Evolutionary conservation across 1,139 yeast genomes (phyloP).

Genomic region (Candida tetrigidarum): DNA sequence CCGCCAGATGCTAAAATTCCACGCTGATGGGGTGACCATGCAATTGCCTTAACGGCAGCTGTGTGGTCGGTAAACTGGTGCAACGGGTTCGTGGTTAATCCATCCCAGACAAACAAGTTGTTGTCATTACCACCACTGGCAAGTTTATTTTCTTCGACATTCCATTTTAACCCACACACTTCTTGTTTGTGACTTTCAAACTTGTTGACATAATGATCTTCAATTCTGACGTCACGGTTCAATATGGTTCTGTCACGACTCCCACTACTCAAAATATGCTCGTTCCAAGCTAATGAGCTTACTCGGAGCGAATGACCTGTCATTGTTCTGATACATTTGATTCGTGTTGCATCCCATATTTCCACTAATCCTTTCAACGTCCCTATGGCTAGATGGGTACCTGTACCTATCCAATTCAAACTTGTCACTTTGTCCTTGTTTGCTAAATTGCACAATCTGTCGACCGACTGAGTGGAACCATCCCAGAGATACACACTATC

Average conservation of each 20-base stretch:
- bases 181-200: slow-evolving; percentile 87
- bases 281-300: slow-evolving; percentile 93
- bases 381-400: slow-evolving; percentile 93
- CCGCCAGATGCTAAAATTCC: slow-evolving; percentile 96
- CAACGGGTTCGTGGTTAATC: slow-evolving; percentile 68
- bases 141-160: slow-evolving; percentile 79
- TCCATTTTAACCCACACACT: slow-evolving; percentile 97
- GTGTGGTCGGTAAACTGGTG: slow-evolving; percentile 80
- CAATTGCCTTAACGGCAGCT: slow-evolving; percentile 95
- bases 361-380: slow-evolving; percentile 87
- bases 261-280: slow-evolving; percentile 86
- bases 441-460: slow-evolving; percentile 73
- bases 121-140: slow-evolving; percentile 98
- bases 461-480: slow-evolving; percentile 83
- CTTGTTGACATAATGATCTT: slow-evolving; percentile 77
- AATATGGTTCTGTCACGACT: slow-evolving; percentile 83
- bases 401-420: slow-evolving; percentile 92
- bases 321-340: slow-evolving; percentile 86
- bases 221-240: slow-evolving; percentile 90
- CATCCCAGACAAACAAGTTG: slow-evolving; percentile 85
- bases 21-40: slow-evolving; percentile 98
- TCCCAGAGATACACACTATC: slow-evolving; percentile 91
- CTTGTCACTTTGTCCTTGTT: slow-evolving; percentile 75
- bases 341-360: slow-evolving; percentile 93
- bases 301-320: slow-evolving; percentile 89